Conservation (phyloP, 176 grass and related monocot species). For the Cocos nucifera region DNA sequence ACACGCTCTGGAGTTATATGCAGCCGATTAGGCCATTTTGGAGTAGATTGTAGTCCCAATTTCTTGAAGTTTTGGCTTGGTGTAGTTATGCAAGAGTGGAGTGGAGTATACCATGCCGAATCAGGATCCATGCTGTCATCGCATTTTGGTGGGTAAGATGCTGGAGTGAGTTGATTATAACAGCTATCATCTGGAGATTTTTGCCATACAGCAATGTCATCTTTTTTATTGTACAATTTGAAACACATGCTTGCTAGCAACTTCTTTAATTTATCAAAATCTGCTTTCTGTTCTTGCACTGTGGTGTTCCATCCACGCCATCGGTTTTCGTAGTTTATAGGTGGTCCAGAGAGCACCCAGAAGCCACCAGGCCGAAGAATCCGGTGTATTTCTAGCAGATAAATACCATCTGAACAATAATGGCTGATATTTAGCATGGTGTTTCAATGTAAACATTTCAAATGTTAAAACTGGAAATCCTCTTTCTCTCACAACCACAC, state of each 20-base stretch:
- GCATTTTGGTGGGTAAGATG: constrained; percentile 61
- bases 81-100: constrained; percentile 60
- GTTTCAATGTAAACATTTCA: neutral
- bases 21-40: constrained; percentile 84
- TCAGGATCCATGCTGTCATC: constrained; percentile 85
- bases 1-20: constrained; percentile 45
- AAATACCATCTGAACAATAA: constrained; percentile 51
- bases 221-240: constrained; percentile 71
- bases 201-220: constrained; percentile 92
- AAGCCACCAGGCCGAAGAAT: constrained; percentile 77
- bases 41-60: constrained; percentile 28
- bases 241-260: constrained; percentile 77
- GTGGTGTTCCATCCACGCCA: constrained; percentile 99
- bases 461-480: too few relatives aligned
- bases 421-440: neutral
- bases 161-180: constrained; percentile 60
- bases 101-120: constrained; percentile 81
- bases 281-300: constrained; percentile 59
- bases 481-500: too few relatives aligned
- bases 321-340: constrained; percentile 86
- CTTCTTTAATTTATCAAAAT: constrained; percentile 59
- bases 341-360: constrained; percentile 91
- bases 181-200: constrained; percentile 49
- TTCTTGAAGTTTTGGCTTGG: constrained; percentile 51
- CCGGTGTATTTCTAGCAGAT: constrained; percentile 77